These are phyloP conservation scores for Bothriochloa decipiens DNA, from an alignment of 176 grass and related monocot species.

Conservation along the genomic window DNA sequence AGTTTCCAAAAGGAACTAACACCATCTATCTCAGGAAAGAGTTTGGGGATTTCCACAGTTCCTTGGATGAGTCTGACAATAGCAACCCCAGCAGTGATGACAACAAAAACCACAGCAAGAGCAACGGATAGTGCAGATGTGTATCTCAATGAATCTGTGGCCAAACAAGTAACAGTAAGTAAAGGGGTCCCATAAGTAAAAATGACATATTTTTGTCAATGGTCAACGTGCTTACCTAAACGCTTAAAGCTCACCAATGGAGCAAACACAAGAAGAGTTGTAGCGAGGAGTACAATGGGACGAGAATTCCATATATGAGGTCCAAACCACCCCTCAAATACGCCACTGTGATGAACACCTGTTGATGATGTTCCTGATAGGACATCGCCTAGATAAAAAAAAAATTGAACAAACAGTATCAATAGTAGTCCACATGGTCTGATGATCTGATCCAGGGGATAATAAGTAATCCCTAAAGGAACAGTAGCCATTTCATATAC, in stretches of 20 bases:
- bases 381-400: constrained; percentile 50
- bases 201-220: constrained; percentile 3
- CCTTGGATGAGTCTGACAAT: constrained; percentile 66
- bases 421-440: neutral
- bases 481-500: neutral
- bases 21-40: constrained; percentile 72
- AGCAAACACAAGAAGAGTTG: constrained; percentile 76
- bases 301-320: constrained; percentile 76
- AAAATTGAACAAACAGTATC: neutral
- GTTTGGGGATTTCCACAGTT: constrained; percentile 63
- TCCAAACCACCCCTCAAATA: constrained; percentile 96
- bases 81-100: constrained; percentile 77
- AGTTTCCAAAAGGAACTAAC: constrained; percentile 62
- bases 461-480: constrained; percentile 11
- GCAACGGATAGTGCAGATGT: constrained; percentile 88
- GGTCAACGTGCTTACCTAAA: constrained; percentile 61
- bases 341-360: constrained; percentile 73
- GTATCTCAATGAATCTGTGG: constrained; percentile 80
- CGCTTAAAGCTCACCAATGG: constrained; percentile 84
- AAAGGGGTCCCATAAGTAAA: neutral
- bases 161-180: constrained; percentile 37
- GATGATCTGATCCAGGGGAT: neutral
- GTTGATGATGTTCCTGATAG: constrained; percentile 86
- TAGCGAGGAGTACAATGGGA: constrained; percentile 67
- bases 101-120: constrained; percentile 84